Evolutionary conservation across 179 eudicot species (phyloP).

Genomic region (Beta lomatogona): DNA sequence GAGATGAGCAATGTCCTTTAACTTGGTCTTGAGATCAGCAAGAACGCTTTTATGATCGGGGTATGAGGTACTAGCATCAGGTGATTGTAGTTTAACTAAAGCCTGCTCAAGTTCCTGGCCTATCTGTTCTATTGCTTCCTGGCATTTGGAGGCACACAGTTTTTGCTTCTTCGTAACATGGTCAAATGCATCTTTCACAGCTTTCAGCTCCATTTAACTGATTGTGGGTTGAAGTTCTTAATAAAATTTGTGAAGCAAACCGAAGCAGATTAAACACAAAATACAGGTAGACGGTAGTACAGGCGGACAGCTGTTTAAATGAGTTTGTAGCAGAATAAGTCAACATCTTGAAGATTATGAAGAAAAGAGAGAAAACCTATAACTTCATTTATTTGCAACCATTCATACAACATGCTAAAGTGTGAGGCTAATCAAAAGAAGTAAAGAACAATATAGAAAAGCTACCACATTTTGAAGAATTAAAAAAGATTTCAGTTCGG

Average conservation of each 20-base stretch:
- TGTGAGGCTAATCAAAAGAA: not conserved
- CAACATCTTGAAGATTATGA: not conserved
- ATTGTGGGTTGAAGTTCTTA: not conserved
- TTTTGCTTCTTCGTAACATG: constrained; percentile 88
- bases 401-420: not conserved
- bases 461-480: not conserved
- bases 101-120: constrained; percentile 66
- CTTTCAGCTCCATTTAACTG: constrained; percentile 68
- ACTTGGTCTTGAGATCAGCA: constrained; percentile 58
- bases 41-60: constrained; percentile 49
- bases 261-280: not conserved
- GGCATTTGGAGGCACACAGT: constrained; percentile 58
- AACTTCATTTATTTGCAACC: not conserved
- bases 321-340: not conserved
- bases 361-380: not conserved
- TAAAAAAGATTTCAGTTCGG: not conserved
- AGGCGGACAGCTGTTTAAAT: not conserved
- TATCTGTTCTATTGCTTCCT: constrained; percentile 65
- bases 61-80: constrained; percentile 38
- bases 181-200: constrained; percentile 79
- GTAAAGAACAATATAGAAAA: not conserved
- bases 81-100: constrained; percentile 50
- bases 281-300: not conserved
- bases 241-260: constrained; percentile 1
- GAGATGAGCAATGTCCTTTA: constrained; percentile 48